Conservation (phyloP, 1,139 yeast genomes). For the Hyphopichia buzzinii region DNA sequence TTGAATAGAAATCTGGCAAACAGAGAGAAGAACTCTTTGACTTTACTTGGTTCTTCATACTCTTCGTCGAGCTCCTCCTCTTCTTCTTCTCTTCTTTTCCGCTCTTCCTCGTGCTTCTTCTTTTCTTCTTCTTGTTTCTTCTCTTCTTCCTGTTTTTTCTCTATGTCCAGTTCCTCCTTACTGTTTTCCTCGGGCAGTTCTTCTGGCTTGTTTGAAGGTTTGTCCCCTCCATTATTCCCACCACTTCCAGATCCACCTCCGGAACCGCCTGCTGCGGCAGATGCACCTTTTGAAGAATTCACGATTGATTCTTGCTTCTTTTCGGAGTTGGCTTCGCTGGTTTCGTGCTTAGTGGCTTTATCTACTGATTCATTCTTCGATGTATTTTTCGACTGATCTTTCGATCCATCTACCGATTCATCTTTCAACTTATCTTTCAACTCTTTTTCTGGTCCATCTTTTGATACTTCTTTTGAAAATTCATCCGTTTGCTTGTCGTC, state of each 20-base stretch:
- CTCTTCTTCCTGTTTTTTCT: constrained; percentile 6
- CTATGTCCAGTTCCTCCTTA: constrained; percentile 10
- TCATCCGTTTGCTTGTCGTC: neutral
- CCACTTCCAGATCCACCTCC: constrained; percentile 11
- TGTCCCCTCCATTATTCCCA: constrained; percentile 11
- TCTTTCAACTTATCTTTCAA: neutral
- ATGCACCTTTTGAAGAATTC: neutral
- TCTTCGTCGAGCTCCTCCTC: constrained; percentile 12
- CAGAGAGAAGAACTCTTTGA: constrained; percentile 10
- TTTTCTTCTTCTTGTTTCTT: constrained; percentile 3
- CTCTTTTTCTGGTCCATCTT: neutral
- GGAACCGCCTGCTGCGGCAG: neutral
- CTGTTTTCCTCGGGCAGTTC: constrained; percentile 16
- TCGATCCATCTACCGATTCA: neutral
- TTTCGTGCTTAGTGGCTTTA: neutral
- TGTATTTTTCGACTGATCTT: neutral
- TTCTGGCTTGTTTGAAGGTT: constrained; percentile 18
- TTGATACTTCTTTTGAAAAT: neutral
- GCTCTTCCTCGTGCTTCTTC: constrained; percentile 8
- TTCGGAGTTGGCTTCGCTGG: neutral
- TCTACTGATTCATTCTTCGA: neutral
- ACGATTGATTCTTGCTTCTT: neutral
- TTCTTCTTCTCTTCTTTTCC: constrained; percentile 11
- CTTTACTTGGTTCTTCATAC: constrained; percentile 11
- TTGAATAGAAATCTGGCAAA: constrained; percentile 38